Evolutionary conservation across 1,284 basidiomycete genomes (phyloP), one percentile per base, ranked within the genome.

Genomic region (Boletus sp.): DNA sequence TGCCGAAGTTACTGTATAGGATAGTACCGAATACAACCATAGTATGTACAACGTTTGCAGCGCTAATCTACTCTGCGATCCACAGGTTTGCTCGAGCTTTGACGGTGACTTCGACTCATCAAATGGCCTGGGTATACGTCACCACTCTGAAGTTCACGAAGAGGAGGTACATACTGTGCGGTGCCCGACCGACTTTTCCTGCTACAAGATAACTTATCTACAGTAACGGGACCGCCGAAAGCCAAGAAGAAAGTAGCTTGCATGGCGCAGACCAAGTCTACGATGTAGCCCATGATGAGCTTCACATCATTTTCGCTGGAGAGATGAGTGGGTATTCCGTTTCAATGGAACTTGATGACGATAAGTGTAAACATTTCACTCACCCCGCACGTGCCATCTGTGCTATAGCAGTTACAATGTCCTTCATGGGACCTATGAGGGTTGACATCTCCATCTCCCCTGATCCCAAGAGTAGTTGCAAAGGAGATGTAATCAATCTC

Each of bases 191-290:
- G 30, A 19, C 55, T 47, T 43, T 30, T 62, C 48, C 56, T 54
- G 67, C 25, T 51, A 59, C 55, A 57, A 60, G 52, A 52, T 13
- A 46, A 54, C 9, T 16, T 38, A n/a, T 52, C 19, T 4, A 23
- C 23, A 25, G 43, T 46, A 23, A 9, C 0, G 6, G 50, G 35
- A 8, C 31, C 17, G 4, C 55, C 33, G 0, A 55, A 27, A 0
- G 50, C 9, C 9, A 66, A 9, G 25, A 69, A 37, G 49, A 69
- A 72, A 23, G 71, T 28, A 21, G 37, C 35, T 44, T 73, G 65
- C 69, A 74, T 66, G 51, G 72, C 49, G 28, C 64, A 65, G 14
- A 65, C 61, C 35, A 72, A 40, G 46, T 71, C 58, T 14, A 72
- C 64, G 43, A 73, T 67, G 50, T 65, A 72, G 27, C 38, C 54